Base-by-base conservation (phyloP, 1,284 basidiomycete genomes). In the Rhodotorula glutinis region DNA sequence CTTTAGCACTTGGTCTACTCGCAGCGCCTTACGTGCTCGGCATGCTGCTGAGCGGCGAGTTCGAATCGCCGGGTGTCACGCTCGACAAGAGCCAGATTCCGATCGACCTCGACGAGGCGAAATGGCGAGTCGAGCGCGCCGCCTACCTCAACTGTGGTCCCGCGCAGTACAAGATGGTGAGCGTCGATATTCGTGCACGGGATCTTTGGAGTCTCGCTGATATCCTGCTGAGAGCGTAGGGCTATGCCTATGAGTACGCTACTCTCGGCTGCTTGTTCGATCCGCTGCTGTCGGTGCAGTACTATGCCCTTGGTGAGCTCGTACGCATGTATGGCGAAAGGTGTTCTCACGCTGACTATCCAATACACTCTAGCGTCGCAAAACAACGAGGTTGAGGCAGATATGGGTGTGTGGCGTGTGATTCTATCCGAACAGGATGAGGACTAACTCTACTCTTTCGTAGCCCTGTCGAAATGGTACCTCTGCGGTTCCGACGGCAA, bases 181-280 rank as follows among this genome's bases (percentile, higher is more conserved):
- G n/a, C 46, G 62, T 33, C 7, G 10, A 11, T 33, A 7, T 3
- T 19, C 0, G 21, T 25, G 10, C 38, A 10, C 4, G 16, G 19
- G 16, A 0, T 16, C 11, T 17, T 17, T 13, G 30, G 0, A 8
- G 21, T 21, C 17, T 8, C 17, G 9, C 0, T 30, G 58, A 64
- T 23, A 60, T 23, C 11, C 9, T 38, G 73, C 66, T 53, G 3
- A 29, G 13, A 27, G 1, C 21, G 27, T 47, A 68, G 66, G 94
- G 93, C 0, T 90, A 91, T 77, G 86, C 89, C 4, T 94, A 92
- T 80, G 94, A 97, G 77, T 92, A 95, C 74, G 93, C 93, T 0
- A 84, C 87, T 49, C 83, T 91, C 2, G 89, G 89, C 0, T 92
- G 90, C 81, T 83, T 87, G 0, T 97, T 92, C 78, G 92, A 97